These are phyloP conservation scores for Nakaseomyces glabratus DNA, from an alignment of 1,139 yeast species.

Conservation along the genomic window DNA sequence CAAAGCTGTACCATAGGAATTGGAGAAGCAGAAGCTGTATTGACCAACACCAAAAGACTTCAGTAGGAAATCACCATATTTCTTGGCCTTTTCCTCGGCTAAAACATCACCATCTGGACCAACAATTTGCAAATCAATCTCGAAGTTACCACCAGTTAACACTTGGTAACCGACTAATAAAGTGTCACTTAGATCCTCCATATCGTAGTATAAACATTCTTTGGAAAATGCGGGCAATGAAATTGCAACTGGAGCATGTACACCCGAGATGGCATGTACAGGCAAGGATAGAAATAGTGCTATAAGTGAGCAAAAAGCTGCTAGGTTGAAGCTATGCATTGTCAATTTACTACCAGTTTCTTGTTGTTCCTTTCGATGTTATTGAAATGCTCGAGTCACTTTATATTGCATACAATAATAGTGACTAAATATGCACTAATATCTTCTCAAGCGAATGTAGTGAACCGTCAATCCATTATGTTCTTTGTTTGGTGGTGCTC, in stretches of 20 bases:
- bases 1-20: constrained; percentile 55
- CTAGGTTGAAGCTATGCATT: constrained; percentile 24
- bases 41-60: constrained; percentile 50
- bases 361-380: no score
- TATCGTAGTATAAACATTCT: constrained; percentile 35
- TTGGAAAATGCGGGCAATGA: constrained; percentile 35
- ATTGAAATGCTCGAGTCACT: no score
- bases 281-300: constrained; percentile 7
- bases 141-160: constrained; percentile 60
- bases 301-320: constrained; percentile 10
- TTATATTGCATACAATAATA: no score
- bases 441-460: no score
- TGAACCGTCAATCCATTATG: no score
- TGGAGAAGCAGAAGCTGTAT: constrained; percentile 58
- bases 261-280: constrained; percentile 13
- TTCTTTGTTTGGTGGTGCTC: no score
- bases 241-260: constrained; percentile 31
- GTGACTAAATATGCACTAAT: no score
- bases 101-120: constrained; percentile 52
- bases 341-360: no score
- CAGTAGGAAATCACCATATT: constrained; percentile 52
- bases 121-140: constrained; percentile 52
- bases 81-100: constrained; percentile 43
- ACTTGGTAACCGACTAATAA: constrained; percentile 39
- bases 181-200: constrained; percentile 31